These are phyloP conservation scores for Mychonastes homosphaera DNA, from an alignment of 139 green algal genomes.

Conservation along the genomic window DNA sequence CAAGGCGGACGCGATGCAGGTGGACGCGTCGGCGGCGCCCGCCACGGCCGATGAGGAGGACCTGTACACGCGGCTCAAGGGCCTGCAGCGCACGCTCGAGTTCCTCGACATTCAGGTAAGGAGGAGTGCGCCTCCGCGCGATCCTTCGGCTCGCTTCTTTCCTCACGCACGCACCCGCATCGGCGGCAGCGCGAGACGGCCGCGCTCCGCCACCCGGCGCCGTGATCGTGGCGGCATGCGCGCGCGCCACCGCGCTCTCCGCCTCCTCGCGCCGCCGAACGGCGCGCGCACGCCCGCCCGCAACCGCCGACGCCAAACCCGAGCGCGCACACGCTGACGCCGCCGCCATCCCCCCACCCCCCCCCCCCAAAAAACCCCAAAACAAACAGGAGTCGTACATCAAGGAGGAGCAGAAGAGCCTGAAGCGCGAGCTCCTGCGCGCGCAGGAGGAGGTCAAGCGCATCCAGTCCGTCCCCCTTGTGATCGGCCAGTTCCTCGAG, in stretches of 20 bases:
- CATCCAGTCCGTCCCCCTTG: constrained; percentile 93
- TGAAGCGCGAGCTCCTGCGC: constrained; percentile 94
- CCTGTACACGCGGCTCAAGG: constrained; percentile 84
- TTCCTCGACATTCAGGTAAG: constrained; percentile 94
- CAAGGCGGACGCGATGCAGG: constrained; percentile 21
- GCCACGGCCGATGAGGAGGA: constrained; percentile 38
- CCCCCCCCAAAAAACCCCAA: too few relatives aligned
- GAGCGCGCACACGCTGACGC: background rate
- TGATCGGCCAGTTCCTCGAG: constrained; percentile 99
- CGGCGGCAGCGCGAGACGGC: too few relatives aligned
- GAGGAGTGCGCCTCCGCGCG: too few relatives aligned
- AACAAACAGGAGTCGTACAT: constrained; percentile 99
- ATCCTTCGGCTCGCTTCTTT: too few relatives aligned
- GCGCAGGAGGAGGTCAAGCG: constrained; percentile 98
- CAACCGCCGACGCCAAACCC: background rate
- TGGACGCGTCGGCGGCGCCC: constrained; percentile 1
- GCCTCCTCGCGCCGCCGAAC: too few relatives aligned
- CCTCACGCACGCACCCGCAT: too few relatives aligned
- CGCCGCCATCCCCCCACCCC: too few relatives aligned
- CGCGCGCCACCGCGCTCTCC: too few relatives aligned
- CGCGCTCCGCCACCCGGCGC: too few relatives aligned
- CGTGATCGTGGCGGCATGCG: too few relatives aligned
- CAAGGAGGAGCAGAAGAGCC: constrained; percentile 96
- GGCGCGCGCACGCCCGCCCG: too few relatives aligned
- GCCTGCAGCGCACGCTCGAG: constrained; percentile 86